Percentiles rank a stretch among this genome's conserved stretches.
Conservation (phyloP, 2,329 filamentous ascomycete genomes). For the Aureobasidium sp. region DNA sequence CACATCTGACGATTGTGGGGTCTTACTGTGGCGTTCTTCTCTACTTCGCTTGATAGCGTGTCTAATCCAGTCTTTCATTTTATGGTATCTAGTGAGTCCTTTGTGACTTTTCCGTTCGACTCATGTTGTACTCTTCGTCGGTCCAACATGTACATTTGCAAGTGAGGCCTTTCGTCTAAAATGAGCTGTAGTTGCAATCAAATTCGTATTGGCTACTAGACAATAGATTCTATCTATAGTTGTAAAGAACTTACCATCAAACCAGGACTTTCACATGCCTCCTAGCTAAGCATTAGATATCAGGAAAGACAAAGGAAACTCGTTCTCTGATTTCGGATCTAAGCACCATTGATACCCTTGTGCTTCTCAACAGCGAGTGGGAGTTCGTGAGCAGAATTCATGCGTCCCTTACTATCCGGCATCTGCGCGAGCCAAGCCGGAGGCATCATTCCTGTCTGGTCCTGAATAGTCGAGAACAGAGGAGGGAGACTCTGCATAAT, state of each 20-base stretch:
- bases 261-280: neutral
- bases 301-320: neutral
- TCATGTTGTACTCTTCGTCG: too few species aligned
- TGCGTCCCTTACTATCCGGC: constrained; percentile 31
- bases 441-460: constrained; percentile 76
- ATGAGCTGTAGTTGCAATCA: too few species aligned
- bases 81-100: neutral
- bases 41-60: neutral
- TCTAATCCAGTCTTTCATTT: neutral
- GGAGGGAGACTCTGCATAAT: constrained; percentile 80
- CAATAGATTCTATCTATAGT: too few species aligned
- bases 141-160: neutral
- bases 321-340: neutral
- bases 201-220: too few species aligned
- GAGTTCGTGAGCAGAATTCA: constrained; percentile 23
- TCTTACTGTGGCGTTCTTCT: neutral
- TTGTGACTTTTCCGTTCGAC: neutral
- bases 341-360: neutral
- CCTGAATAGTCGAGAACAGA: constrained; percentile 75
- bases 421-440: constrained; percentile 63
- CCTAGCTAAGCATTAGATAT: too few species aligned
- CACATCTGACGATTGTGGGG: neutral
- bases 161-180: neutral
- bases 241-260: neutral
- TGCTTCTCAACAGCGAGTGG: neutral